These are phyloP conservation scores for Neurospora intermedia DNA, from an alignment of 495 filamentous ascomycete species.

Conservation along the genomic window DNA sequence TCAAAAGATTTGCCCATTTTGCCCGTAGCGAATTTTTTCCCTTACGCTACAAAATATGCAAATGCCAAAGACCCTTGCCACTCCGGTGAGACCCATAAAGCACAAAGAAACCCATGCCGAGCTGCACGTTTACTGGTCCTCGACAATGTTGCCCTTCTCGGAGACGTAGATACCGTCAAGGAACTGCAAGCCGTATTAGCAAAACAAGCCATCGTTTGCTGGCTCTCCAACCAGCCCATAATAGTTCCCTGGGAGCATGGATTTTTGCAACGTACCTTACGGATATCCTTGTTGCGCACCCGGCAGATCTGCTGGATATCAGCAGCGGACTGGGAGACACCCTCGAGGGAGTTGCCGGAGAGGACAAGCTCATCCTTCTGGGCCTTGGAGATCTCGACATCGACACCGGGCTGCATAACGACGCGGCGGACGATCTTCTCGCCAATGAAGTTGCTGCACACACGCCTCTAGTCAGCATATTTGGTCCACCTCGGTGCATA, in stretches of 20 bases:
- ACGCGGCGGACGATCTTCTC: conserved; percentile 98
- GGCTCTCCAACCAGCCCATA: background rate
- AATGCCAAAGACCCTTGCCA: conserved; percentile 35
- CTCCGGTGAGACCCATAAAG: conserved; percentile 33
- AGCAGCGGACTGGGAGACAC: conserved; percentile 92
- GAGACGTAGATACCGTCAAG: conserved; percentile 99
- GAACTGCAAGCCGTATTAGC: conserved; percentile 57
- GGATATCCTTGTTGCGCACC: conserved; percentile 99
- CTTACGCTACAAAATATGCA: conserved; percentile 47
- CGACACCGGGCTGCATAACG: conserved; percentile 78
- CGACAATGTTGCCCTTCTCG: conserved; percentile 86
- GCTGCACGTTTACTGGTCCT: conserved; percentile 42
- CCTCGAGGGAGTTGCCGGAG: conserved; percentile 87
- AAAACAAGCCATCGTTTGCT: background rate
- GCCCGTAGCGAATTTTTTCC: conserved; percentile 29
- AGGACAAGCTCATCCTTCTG: conserved; percentile 95
- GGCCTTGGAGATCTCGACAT: conserved; percentile 76
- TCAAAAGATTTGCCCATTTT: conserved; percentile 36
- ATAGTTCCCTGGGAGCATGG: background rate
- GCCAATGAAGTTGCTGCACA: conserved; percentile 89
- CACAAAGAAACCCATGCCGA: conserved; percentile 36
- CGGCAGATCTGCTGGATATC: conserved; percentile 99
- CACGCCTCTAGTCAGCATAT: conserved; percentile 19
- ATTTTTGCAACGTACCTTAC: conserved; percentile 56
- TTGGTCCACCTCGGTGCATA: background rate